These are phyloP conservation scores for Exsudoporus floridanus DNA, from an alignment of 1,284 basidiomycete species.

Conservation along the genomic window DNA sequence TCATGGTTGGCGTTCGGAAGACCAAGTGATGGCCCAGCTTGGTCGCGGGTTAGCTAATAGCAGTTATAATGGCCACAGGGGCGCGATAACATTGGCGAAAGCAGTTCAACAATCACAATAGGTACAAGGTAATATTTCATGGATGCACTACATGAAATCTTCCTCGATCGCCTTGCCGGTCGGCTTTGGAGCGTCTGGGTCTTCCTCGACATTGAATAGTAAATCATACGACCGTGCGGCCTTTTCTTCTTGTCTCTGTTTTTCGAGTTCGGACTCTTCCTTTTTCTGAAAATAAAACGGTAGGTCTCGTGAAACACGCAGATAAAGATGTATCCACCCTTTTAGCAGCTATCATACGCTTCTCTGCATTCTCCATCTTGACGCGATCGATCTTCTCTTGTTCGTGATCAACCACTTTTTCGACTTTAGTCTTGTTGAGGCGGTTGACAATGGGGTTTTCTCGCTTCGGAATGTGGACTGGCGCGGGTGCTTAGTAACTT, in stretches of 20 bases:
- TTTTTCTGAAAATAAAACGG: conserved; percentile 53
- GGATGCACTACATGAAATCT: conserved; percentile 52
- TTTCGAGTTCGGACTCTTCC: conserved; percentile 65
- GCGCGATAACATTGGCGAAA: neutral
- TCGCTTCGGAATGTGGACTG: conserved; percentile 76
- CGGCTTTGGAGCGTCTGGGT: conserved; percentile 41
- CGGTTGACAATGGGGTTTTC: conserved; percentile 93
- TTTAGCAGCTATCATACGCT: conserved; percentile 63
- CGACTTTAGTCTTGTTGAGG: conserved; percentile 91
- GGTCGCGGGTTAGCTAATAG: neutral
- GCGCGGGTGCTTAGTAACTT: conserved; percentile 3
- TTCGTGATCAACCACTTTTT: conserved; percentile 87
- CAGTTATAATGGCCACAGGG: neutral
- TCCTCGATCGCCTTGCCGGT: conserved; percentile 68
- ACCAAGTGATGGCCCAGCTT: neutral
- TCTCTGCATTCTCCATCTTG: conserved; percentile 68
- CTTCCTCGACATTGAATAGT: conserved; percentile 56
- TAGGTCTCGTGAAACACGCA: neutral
- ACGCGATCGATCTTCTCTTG: conserved; percentile 82
- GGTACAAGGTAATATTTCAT: conserved; percentile 4
- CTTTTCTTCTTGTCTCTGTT: conserved; percentile 71
- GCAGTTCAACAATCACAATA: neutral
- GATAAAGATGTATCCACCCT: conserved; percentile 43
- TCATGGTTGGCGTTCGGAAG: conserved; percentile 22
- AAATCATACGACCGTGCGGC: conserved; percentile 75